Conservation (phyloP, 2,329 filamentous ascomycete species). For the Trichophyton simii region DNA sequence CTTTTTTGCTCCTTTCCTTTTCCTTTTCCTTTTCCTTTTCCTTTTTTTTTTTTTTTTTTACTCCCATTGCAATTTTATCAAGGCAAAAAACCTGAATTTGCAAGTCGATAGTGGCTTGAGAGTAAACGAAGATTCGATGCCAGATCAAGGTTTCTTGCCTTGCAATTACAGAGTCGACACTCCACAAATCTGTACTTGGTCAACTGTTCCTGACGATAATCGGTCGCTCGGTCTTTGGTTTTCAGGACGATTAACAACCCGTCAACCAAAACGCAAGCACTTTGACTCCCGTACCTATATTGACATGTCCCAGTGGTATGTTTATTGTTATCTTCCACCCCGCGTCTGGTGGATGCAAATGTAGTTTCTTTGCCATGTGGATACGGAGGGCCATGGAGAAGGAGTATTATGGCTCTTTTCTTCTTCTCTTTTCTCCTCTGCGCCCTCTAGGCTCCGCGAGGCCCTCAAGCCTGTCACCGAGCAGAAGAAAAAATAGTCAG, state of each 20-base stretch:
- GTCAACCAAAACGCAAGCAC: neutral
- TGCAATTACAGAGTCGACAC: neutral
- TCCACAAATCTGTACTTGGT: neutral
- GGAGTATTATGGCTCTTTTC: neutral
- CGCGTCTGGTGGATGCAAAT: neutral
- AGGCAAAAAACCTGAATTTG: conserved; percentile 1
- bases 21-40: neutral
- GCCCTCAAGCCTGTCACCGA: neutral
- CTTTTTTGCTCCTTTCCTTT: conserved; percentile 2
- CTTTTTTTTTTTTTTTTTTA: neutral
- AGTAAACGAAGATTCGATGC: neutral
- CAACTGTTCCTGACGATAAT: neutral
- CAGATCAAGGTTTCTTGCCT: conserved; percentile 1
- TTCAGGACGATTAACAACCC: neutral
- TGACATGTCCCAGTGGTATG: neutral
- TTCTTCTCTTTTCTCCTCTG: neutral
- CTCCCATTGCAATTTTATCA: neutral
- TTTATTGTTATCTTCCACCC: neutral
- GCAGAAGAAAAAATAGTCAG: neutral
- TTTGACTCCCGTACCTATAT: neutral
- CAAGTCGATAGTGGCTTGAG: conserved; percentile 1
- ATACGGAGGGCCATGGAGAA: neutral
- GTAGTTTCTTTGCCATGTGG: conserved; percentile 1
- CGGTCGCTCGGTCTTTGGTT: neutral
- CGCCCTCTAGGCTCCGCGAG: neutral